phyloP scores from a whole-genome alignment of 202 grass and related monocot genomes.

The Sporobolus alterniflorus region DNA sequence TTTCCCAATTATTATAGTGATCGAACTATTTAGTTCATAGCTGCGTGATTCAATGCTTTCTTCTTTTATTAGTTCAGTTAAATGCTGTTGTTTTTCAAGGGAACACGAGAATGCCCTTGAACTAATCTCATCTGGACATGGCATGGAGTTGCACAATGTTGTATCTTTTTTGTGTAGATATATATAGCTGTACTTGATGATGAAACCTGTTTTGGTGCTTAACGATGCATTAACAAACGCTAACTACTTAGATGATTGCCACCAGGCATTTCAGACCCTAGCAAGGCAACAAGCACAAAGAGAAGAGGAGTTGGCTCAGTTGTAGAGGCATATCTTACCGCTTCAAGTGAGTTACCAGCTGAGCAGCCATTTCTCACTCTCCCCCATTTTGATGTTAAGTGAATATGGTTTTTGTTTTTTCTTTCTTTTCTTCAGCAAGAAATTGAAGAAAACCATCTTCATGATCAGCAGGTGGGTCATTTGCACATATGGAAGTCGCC shows the following conservation, averaged over 20 bases:
- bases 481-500: background rate
- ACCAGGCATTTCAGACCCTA: constrained; percentile 71
- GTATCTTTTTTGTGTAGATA: too few relatives aligned
- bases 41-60: background rate
- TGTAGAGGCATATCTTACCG: constrained; percentile 90
- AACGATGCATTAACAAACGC: constrained; percentile 2
- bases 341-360: constrained; percentile 82
- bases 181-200: background rate
- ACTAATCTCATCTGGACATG: background rate
- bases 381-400: constrained; percentile 10
- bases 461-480: constrained; percentile 82
- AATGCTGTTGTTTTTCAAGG: background rate
- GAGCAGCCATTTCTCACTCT: constrained; percentile 14
- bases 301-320: constrained; percentile 98
- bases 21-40: background rate
- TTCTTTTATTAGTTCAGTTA: constrained; percentile 5
- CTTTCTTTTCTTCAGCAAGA: constrained; percentile 77
- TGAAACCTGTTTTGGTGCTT: background rate
- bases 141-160: background rate
- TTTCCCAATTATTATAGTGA: background rate
- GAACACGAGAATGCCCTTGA: background rate
- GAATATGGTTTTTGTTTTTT: constrained; percentile 21
- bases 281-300: constrained; percentile 94
- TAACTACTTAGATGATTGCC: constrained; percentile 5
- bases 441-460: constrained; percentile 97